Evolutionary conservation across 345 rosid species (phyloP), one percentile per base, ranked within the genome.

Genomic region (Aurinia saxatilis): DNA sequence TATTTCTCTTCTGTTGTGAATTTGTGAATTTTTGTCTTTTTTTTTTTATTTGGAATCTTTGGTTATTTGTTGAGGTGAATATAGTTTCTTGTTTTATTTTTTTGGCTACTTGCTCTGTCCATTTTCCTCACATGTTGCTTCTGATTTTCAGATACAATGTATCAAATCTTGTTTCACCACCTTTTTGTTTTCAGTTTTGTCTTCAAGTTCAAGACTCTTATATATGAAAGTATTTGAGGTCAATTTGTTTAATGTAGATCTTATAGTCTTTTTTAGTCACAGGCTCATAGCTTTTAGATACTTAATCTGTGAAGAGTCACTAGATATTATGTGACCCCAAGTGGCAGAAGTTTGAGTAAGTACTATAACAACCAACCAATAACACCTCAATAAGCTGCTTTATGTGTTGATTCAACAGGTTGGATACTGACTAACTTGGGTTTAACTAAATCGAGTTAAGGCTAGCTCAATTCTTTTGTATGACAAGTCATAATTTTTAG

Each of bases 371-470:
- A 33, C 21, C 27, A 38, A 13, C 49, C 17, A 52, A 8, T 57
- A 15, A 15, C 65, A 7, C 7, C 45, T 50, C 18, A 44, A 30
- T 70, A 17, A 45, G 33, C 19, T 68, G 66, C 7, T 33, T 38
- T 57, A 27, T 4, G 16, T 39, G 6, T 39, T 38, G 42, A 30
- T 30, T 2, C 6, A 30, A 30, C 34, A 30, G 34, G 60, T 50
- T 50, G 37, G 55, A 44, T 57, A 46, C 41, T 66, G 63, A 56
- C 47, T 42, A 34, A 37, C 19, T 52, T 50, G 38, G 21, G 53
- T 25, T 54, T 53, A 55, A 48, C 64, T 45, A 62, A 55, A 70
- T 37, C 38, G 27, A 51, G 60, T 51, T 52, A 2, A 31, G 18
- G 29, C 15, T 33, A 12, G 36, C 50, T 62, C 48, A 47, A 47